Percentiles rank a stretch among this genome's conserved stretches.
phyloP scores from a whole-genome alignment of 75 land plant genomes.

The Pinus taeda region DNA sequence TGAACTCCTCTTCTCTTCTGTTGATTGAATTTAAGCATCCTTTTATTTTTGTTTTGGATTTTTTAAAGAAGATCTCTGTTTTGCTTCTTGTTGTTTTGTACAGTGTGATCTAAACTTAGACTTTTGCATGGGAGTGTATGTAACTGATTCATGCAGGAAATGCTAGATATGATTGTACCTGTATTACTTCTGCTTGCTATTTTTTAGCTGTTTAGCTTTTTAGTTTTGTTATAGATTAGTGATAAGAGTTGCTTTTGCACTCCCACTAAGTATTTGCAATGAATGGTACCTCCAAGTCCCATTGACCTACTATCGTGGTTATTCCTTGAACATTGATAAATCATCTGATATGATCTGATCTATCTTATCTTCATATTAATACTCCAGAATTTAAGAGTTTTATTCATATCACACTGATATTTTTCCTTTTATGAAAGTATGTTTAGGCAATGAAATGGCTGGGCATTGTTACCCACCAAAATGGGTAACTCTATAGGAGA shows the following conservation, averaged over 20 bases:
- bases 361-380: background rate
- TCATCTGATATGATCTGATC: background rate
- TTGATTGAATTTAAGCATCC: background rate
- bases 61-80: background rate
- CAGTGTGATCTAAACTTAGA: background rate
- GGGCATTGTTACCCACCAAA: no score
- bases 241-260: no score
- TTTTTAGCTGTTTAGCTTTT: no score
- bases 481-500: no score
- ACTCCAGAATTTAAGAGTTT: background rate
- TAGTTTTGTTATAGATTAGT: no score
- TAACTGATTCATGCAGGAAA: background rate
- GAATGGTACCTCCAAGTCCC: no score
- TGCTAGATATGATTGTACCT: background rate
- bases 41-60: background rate
- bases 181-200: no score
- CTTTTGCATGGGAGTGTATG: background rate
- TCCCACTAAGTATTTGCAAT: no score
- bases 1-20: background rate
- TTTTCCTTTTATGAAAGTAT: background rate
- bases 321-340: no score
- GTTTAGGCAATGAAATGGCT: background rate
- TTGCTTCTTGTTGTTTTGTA: background rate
- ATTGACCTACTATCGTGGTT: no score
- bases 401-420: background rate